Conservation (phyloP, 495 filamentous ascomycete genomes). For the Podospora anserina region DNA sequence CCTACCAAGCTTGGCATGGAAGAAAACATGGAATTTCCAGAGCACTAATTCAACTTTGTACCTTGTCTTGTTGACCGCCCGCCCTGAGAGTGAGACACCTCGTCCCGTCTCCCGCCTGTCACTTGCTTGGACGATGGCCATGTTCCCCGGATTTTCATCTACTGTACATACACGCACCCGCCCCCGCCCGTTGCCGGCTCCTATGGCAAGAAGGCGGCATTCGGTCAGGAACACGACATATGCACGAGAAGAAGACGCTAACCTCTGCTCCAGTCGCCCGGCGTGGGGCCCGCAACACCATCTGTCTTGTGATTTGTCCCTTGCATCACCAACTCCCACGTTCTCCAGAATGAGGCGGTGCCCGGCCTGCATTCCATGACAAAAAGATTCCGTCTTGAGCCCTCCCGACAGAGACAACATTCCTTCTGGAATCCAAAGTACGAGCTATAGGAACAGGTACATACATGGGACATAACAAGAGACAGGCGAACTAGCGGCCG, state of each 20-base stretch:
- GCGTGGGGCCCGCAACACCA: constrained; percentile 30
- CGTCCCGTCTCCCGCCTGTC: not conserved
- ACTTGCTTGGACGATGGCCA: not conserved
- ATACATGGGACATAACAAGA: not conserved
- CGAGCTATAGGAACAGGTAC: not conserved
- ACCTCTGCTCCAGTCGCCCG: constrained; percentile 11
- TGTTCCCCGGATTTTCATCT: constrained; percentile 10
- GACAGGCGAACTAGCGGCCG: not conserved
- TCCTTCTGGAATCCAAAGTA: not conserved
- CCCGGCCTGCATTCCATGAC: constrained; percentile 34
- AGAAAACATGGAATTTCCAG: not conserved
- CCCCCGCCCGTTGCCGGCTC: not conserved
- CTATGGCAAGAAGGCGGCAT: not conserved
- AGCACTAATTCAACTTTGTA: too few relatives aligned
- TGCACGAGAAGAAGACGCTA: constrained; percentile 23
- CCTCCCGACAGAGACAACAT: not conserved
- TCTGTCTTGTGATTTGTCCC: constrained; percentile 37
- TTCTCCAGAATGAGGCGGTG: constrained; percentile 26
- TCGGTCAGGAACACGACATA: constrained; percentile 27
- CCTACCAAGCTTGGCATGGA: not conserved
- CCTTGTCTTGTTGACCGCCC: not conserved
- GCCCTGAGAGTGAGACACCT: not conserved
- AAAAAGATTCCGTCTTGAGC: constrained; percentile 30
- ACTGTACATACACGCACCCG: not conserved
- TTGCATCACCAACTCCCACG: constrained; percentile 36